phyloP scores from a whole-genome alignment of 2,329 filamentous ascomycete species.

The Fusarium sp. region DNA sequence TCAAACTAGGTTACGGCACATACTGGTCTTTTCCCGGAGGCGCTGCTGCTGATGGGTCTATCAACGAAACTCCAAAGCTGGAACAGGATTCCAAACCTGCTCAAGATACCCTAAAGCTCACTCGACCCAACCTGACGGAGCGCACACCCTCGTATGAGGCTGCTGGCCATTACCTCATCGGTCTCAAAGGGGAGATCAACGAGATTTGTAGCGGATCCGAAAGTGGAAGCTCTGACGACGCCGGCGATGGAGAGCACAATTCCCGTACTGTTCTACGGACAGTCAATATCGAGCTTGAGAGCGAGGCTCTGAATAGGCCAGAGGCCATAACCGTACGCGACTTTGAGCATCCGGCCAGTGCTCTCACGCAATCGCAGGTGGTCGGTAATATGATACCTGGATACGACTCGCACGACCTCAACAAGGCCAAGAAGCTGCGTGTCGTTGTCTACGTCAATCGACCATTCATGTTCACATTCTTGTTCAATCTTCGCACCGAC shows the following conservation, averaged over 20 bases:
- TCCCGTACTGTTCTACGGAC: constrained; percentile 71
- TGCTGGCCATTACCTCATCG: constrained; percentile 69
- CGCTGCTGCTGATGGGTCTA: constrained; percentile 27
- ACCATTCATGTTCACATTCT: constrained; percentile 80
- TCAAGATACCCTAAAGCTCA: constrained; percentile 13
- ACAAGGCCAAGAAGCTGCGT: constrained; percentile 66
- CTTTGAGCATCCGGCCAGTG: constrained; percentile 50
- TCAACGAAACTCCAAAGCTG: constrained; percentile 22
- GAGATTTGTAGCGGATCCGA: constrained; percentile 51
- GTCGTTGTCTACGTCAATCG: constrained; percentile 77
- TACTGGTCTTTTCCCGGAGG: constrained; percentile 64
- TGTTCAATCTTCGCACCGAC: constrained; percentile 69
- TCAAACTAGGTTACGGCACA: constrained; percentile 74
- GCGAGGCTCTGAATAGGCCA: constrained; percentile 49
- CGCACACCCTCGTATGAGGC: constrained; percentile 44
- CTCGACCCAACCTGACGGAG: constrained; percentile 18
- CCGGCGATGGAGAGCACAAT: constrained; percentile 51
- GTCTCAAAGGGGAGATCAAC: constrained; percentile 71
- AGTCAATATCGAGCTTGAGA: constrained; percentile 70
- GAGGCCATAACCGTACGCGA: constrained; percentile 58
- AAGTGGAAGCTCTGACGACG: constrained; percentile 46
- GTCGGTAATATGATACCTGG: constrained; percentile 47
- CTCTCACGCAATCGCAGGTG: constrained; percentile 48
- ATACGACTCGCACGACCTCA: constrained; percentile 57
- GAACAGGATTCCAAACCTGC: constrained; percentile 24